A percentile compares a stretch with the other conserved stretches of the same genome.
These are phyloP conservation scores for Phytophthora ramorum DNA, from an alignment of 352 stramenopile genomes.

Conservation along the genomic window DNA sequence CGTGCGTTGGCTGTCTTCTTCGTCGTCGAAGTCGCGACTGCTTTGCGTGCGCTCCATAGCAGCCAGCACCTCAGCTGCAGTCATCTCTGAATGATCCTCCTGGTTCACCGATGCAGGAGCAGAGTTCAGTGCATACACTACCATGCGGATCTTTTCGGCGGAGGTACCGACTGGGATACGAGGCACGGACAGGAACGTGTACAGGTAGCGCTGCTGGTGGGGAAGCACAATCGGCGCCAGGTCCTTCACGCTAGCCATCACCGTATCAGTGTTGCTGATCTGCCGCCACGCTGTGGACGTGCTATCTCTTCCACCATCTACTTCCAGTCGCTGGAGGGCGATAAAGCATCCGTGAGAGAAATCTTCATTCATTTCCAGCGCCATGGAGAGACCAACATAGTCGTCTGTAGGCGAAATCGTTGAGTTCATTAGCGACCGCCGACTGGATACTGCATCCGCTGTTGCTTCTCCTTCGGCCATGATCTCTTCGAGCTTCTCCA, in stretches of 20 bases:
- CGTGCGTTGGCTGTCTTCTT: slow-evolving; percentile 51
- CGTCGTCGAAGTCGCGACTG: slow-evolving; percentile 38
- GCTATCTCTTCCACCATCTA: slow-evolving; percentile 38
- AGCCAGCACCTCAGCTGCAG: slow-evolving; percentile 70
- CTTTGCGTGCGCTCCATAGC: slow-evolving; percentile 71
- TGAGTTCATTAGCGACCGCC: slow-evolving; percentile 35
- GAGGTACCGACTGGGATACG: slow-evolving; percentile 65
- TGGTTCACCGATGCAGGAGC: slow-evolving; percentile 46
- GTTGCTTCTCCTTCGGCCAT: slow-evolving; percentile 43
- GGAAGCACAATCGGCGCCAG: slow-evolving; percentile 21
- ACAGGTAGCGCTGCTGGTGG: slow-evolving; percentile 60
- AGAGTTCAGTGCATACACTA: slow-evolving; percentile 72
- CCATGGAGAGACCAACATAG: slow-evolving; percentile 84
- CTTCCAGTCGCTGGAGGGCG: slow-evolving; percentile 72
- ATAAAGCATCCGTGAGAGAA: slow-evolving; percentile 82
- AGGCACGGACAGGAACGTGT: slow-evolving; percentile 86
- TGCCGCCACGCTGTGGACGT: slow-evolving; percentile 63
- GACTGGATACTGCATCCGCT: slow-evolving; percentile 30
- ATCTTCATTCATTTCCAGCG: slow-evolving; percentile 82
- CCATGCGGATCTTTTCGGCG: slow-evolving; percentile 77
- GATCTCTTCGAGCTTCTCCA: slow-evolving; percentile 56
- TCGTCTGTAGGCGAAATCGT: slow-evolving; percentile 53
- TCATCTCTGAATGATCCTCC: slow-evolving; percentile 79
- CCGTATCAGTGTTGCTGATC: slow-evolving; percentile 85
- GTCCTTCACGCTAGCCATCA: slow-evolving; percentile 69